phyloP scores from a whole-genome alignment of 306 rosid genomes.

The Trifolium subterraneum region DNA sequence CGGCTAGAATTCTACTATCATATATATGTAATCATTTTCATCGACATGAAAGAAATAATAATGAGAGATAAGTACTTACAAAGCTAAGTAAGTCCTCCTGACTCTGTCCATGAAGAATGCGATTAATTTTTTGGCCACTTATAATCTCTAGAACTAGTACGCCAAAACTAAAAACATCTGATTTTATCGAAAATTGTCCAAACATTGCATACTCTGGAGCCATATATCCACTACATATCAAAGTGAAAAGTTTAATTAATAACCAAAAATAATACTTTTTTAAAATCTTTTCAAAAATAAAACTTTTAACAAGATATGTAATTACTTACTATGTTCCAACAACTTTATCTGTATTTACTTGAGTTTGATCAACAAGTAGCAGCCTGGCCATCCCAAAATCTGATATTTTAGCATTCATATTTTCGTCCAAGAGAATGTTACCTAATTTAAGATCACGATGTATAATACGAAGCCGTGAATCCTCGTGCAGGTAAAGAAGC shows the following conservation, averaged over 20 bases:
- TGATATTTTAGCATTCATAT: slow-evolving; percentile 50
- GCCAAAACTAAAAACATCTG: too few species aligned
- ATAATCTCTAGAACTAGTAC: too few species aligned
- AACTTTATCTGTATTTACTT: slow-evolving; percentile 41
- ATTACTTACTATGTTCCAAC: slow-evolving; percentile 40
- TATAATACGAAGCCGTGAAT: slow-evolving; percentile 46
- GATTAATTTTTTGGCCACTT: too few species aligned
- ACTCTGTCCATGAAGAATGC: neutral
- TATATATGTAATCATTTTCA: neutral
- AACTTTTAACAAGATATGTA: neutral
- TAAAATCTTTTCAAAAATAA: too few species aligned
- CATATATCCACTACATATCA: neutral
- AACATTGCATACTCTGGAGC: too few species aligned
- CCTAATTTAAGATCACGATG: slow-evolving; percentile 33
- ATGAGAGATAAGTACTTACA: neutral
- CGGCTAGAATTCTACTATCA: too few species aligned
- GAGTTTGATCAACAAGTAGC: slow-evolving; percentile 43
- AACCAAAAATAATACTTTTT: too few species aligned
- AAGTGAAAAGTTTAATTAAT: neutral
- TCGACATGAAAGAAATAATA: neutral
- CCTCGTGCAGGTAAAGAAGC: slow-evolving; percentile 57
- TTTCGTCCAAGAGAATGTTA: slow-evolving; percentile 49
- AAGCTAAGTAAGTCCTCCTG: neutral
- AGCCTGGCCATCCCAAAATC: slow-evolving; percentile 59
- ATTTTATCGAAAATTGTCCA: too few species aligned